Evolutionary conservation across 2,329 filamentous ascomycete species (phyloP), one percentile per base, ranked within the genome.

Genomic region (Venturia nashicola): DNA sequence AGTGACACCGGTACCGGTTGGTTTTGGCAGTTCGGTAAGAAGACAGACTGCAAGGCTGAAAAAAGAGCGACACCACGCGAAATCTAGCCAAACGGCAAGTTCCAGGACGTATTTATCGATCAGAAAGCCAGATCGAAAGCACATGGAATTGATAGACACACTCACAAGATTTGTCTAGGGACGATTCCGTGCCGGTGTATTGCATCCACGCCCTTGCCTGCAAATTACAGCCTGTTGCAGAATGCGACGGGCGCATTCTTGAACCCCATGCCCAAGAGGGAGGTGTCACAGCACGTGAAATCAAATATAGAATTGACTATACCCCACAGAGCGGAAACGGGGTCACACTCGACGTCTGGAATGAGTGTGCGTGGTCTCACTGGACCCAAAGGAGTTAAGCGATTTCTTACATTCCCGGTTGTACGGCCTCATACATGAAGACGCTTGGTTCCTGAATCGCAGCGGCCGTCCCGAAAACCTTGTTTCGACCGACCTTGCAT

Each of bases 211-310:
- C 32, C 51, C 51, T 57, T 57, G 18, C 51, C 51, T 57, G 14
- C 27, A 57, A 57, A 57, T 36, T 57, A 36, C 51, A 57, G 51
- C 51, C 32, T 57, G 51, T 36, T 57, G 27, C 51, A 57, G 51
- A 57, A 57, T 57, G 51, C 51, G 27, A 34, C 32, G 51, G 51
- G 51, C 39, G 51, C 51, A 57, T 34, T 57, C 51, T 20, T 9
- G 18, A 2, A 36, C 16, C 14, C 32, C 51, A 36, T n/a, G 51
- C 12, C 51, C 7, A 18, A 36, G 14, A 36, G 16, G 51, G 23
- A 57, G 27, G 51, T 57, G 36, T 57, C 51, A 36, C 14, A 36
- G 18, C 51, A 57, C 51, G 51, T 36, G 27, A n/a, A 36, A 36
- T 16, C 51, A 57, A 57, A 57, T 36, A 36, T 57, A 57, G 51